These are phyloP conservation scores for Scedosporium dehoogii DNA, from an alignment of 2,329 filamentous ascomycete species.

Conservation along the genomic window DNA sequence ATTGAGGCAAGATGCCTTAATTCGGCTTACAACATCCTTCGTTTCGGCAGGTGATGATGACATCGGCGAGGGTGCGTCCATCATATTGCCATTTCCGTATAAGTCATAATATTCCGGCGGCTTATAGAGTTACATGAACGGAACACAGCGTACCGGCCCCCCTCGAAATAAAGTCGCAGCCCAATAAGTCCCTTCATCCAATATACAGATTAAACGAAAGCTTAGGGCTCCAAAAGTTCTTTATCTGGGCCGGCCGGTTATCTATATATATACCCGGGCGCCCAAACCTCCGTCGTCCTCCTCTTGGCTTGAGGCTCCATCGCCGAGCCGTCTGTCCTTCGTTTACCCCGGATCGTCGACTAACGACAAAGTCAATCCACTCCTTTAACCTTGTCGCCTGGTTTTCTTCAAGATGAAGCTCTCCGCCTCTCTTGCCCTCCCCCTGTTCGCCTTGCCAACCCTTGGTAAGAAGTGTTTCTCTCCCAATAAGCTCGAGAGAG, in stretches of 20 bases:
- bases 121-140: conserved; percentile 2
- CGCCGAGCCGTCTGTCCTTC: neutral
- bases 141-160: neutral
- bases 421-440: neutral
- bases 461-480: conserved; percentile 16
- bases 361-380: neutral
- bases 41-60: neutral
- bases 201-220: neutral
- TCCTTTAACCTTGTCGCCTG: neutral
- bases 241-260: neutral
- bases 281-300: neutral
- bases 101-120: neutral
- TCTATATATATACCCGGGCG: neutral
- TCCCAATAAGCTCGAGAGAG: conserved; percentile 27
- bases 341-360: neutral
- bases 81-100: neutral
- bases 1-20: neutral
- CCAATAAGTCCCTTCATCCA: neutral
- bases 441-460: neutral
- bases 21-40: neutral
- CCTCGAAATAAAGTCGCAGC: neutral
- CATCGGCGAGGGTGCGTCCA: neutral
- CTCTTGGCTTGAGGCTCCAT: neutral
- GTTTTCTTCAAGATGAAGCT: conserved; percentile 3
- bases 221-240: neutral